Conservation (phyloP, 2,329 filamentous ascomycete species). For the Fusarium mangiferae region DNA sequence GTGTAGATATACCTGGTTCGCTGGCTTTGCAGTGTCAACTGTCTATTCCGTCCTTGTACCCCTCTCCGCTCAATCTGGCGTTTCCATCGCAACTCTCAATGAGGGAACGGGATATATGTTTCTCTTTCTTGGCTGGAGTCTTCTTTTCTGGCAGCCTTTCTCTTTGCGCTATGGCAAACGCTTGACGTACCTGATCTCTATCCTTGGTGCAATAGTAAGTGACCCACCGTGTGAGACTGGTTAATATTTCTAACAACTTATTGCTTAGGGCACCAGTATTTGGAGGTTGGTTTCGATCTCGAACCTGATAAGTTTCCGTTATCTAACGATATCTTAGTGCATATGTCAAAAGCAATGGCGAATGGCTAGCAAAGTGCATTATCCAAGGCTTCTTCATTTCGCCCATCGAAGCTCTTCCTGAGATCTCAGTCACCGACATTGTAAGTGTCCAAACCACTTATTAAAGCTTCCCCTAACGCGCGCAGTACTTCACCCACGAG, state of each 20-base stretch:
- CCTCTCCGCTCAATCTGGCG: slow-evolving; percentile 44
- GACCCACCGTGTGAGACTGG: too few species aligned
- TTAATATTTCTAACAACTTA: too few species aligned
- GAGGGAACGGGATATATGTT: slow-evolving; percentile 55
- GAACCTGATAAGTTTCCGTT: accelerated
- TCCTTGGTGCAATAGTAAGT: slow-evolving; percentile 45
- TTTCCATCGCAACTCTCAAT: slow-evolving; percentile 49
- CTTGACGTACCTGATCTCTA: slow-evolving; percentile 51
- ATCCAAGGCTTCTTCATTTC: slow-evolving; percentile 56
- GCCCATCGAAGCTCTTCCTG: slow-evolving; percentile 58
- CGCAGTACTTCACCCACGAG: slow-evolving; percentile 53
- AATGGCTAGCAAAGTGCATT: slow-evolving; percentile 57
- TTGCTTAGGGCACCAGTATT: slow-evolving; percentile 31
- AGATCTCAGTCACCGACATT: slow-evolving; percentile 56
- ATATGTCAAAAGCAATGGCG: slow-evolving; percentile 49
- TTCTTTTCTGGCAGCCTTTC: slow-evolving; percentile 60
- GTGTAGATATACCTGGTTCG: slow-evolving; percentile 49
- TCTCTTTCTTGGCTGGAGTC: slow-evolving; percentile 57
- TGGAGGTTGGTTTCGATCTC: slow-evolving; percentile 23
- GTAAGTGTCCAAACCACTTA: slow-evolving; percentile 16
- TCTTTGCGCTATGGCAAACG: slow-evolving; percentile 58
- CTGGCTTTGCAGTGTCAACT: slow-evolving; percentile 52
- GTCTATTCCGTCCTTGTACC: slow-evolving; percentile 53
- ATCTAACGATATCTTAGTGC: slow-evolving; percentile 25
- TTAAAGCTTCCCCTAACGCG: accelerated